A percentile compares a stretch with the other conserved stretches of the same genome.
Evolutionary conservation across 1,284 basidiomycete species (phyloP).

Genomic region (Pseudozyma pruni): DNA sequence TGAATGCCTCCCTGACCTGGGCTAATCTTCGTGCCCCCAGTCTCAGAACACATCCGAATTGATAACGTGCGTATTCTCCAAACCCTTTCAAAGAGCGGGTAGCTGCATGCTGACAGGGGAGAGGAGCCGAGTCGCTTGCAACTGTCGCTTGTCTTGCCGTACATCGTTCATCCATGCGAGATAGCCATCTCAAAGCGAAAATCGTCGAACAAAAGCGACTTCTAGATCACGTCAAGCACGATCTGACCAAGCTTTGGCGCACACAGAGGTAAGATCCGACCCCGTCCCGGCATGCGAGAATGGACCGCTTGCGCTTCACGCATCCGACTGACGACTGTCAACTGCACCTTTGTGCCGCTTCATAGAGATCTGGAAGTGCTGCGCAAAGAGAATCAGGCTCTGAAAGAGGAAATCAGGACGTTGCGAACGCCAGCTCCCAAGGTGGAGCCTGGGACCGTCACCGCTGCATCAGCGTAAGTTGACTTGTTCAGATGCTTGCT

Average conservation of each 20-base stretch:
- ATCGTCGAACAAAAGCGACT: slow-evolving; percentile 28
- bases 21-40: too few relatives aligned
- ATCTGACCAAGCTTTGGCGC: slow-evolving; percentile 10
- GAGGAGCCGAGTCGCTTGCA: too few relatives aligned
- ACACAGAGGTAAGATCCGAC: slow-evolving; percentile 12
- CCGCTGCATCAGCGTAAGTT: not conserved
- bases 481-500: too few relatives aligned
- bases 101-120: too few relatives aligned
- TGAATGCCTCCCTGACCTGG: too few relatives aligned
- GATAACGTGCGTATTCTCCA: too few relatives aligned
- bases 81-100: too few relatives aligned
- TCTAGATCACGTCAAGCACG: slow-evolving; percentile 24
- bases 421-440: slow-evolving; percentile 3
- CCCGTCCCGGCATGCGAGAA: too few relatives aligned
- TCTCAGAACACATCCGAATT: too few relatives aligned
- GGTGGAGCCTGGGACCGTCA: not conserved
- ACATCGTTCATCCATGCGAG: not conserved
- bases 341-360: too few relatives aligned
- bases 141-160: not conserved
- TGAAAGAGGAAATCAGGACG: slow-evolving; percentile 16
- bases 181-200: slow-evolving; percentile 34
- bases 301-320: too few relatives aligned
- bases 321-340: too few relatives aligned
- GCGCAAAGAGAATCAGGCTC: slow-evolving; percentile 11
- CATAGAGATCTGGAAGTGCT: slow-evolving; percentile 20